Evolutionary conservation across 179 eudicot genomes (phyloP).

Genomic region (Pouteria campechiana): DNA sequence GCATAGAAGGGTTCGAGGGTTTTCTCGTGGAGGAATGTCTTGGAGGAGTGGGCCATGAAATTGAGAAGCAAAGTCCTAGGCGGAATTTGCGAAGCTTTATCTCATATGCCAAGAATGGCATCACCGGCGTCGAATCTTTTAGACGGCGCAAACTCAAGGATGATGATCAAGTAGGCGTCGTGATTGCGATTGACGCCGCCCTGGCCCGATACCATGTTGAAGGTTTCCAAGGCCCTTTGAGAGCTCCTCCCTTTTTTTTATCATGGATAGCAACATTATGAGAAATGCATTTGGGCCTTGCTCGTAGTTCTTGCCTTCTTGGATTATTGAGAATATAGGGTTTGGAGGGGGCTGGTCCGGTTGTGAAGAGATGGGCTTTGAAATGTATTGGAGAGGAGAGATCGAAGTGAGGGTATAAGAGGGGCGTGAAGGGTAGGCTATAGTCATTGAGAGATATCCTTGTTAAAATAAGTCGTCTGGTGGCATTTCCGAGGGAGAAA

Average conservation of each 20-base stretch:
- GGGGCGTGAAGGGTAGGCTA: too few relatives aligned
- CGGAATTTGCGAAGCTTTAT: constrained; percentile 69
- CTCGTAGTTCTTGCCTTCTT: too few relatives aligned
- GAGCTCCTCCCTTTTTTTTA: constrained; percentile 59
- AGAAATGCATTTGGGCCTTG: constrained; percentile 43
- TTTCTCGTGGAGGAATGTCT: constrained; percentile 41
- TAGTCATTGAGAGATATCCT: too few relatives aligned
- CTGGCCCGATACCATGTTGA: constrained; percentile 62
- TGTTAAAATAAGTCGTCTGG: too few relatives aligned
- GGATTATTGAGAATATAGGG: neutral
- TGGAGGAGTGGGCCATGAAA: constrained; percentile 82
- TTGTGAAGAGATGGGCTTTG: constrained; percentile 12
- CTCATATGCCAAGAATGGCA: constrained; percentile 71
- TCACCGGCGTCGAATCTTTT: constrained; percentile 62
- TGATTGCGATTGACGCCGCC: constrained; percentile 75
- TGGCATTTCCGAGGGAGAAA: too few relatives aligned
- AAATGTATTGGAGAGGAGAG: constrained; percentile 49
- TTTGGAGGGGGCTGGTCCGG: constrained; percentile 34
- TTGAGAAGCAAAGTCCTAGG: constrained; percentile 67
- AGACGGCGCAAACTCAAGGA: constrained; percentile 54
- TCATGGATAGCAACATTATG: constrained; percentile 56
- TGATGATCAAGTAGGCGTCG: constrained; percentile 57
- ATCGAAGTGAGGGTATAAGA: too few relatives aligned
- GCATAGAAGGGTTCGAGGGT: constrained; percentile 68
- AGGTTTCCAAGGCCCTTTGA: constrained; percentile 66